phyloP scores from a whole-genome alignment of 1,284 basidiomycete species.

The Ganoderma sp. region DNA sequence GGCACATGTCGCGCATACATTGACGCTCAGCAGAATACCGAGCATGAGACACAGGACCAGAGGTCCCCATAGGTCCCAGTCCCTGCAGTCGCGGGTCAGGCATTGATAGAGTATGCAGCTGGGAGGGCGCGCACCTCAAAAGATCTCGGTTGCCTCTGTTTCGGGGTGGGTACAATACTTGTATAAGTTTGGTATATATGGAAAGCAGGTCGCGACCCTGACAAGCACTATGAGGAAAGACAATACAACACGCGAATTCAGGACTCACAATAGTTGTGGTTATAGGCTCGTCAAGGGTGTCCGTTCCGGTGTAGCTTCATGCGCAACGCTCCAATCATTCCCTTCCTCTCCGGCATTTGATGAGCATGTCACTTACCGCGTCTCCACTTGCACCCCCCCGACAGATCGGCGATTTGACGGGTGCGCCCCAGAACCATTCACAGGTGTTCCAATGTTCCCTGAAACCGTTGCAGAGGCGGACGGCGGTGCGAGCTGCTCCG shows the following conservation, averaged over 20 bases:
- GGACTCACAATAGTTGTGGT: conserved; percentile 83
- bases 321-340: not conserved
- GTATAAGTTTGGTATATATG: conserved; percentile 89
- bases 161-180: conserved; percentile 88
- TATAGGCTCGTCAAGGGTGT: conserved; percentile 92
- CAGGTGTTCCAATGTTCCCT: conserved; percentile 71
- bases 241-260: not conserved
- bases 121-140: conserved; percentile 56
- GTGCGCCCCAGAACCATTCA: conserved; percentile 42
- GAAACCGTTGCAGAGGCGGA: conserved; percentile 53
- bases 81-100: conserved; percentile 50
- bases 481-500: conserved; percentile 60
- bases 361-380: conserved; percentile 61
- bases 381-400: conserved; percentile 87
- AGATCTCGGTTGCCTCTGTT: conserved; percentile 77
- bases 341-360: not conserved
- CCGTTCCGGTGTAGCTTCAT: conserved; percentile 73
- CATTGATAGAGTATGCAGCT: not conserved
- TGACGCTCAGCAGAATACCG: conserved; percentile 87
- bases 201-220: conserved; percentile 87
- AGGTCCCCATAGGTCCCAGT: conserved; percentile 98
- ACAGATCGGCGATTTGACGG: conserved; percentile 64
- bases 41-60: conserved; percentile 84
- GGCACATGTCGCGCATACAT: conserved; percentile 56
- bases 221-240: not conserved